Evolutionary conservation across 495 filamentous ascomycete genomes (phyloP).

Genomic region (Xylaria cubensis): DNA sequence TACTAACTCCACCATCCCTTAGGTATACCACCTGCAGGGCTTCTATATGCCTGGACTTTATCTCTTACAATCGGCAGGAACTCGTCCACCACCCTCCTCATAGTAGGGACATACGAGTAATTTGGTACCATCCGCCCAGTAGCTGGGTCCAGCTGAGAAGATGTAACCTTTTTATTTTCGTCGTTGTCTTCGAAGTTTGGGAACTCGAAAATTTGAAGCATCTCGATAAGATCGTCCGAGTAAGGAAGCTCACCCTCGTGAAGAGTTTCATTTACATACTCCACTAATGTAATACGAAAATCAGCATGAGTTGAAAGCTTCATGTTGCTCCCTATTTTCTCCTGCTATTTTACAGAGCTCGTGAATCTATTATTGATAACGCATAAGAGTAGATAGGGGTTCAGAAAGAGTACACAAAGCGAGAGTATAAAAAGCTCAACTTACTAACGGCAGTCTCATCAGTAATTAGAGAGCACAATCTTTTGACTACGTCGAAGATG

Average conservation of each 20-base stretch:
- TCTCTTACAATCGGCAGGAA: neutral
- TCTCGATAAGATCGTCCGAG: neutral
- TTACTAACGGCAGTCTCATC: neutral
- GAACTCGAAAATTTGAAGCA: neutral
- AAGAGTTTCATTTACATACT: neutral
- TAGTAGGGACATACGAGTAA: neutral
- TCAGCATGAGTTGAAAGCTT: neutral
- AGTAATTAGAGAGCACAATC: neutral
- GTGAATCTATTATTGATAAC: neutral
- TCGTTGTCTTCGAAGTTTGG: neutral
- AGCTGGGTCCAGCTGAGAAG: neutral
- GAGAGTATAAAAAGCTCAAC: neutral
- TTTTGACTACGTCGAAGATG: neutral
- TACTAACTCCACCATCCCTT: constrained; percentile 10
- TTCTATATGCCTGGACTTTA: neutral
- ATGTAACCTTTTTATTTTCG: neutral
- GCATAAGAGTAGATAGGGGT: neutral
- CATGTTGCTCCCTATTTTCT: neutral
- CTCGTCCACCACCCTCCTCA: neutral
- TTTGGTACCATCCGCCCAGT: neutral
- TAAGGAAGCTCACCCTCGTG: neutral
- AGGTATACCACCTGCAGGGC: neutral
- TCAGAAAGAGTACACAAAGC: too few species aligned
- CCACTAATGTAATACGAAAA: neutral
- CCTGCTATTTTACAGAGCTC: neutral